phyloP scores from a whole-genome alignment of 2,329 filamentous ascomycete species.

The Sclerotiophoma versabilis region DNA sequence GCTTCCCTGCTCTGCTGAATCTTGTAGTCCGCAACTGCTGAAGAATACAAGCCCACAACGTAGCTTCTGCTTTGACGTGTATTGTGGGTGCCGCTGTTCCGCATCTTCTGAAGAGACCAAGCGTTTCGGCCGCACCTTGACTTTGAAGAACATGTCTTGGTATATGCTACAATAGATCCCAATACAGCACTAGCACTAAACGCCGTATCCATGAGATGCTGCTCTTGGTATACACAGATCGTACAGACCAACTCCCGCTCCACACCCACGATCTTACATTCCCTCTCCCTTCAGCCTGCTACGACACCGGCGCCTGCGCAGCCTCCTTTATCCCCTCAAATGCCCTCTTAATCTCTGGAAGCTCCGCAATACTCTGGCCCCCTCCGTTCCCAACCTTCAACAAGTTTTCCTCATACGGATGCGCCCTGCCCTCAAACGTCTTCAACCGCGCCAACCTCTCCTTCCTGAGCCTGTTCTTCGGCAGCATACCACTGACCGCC shows the following conservation, averaged over 20 bases:
- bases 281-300: neutral
- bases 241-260: constrained; percentile 2
- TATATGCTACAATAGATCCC: constrained; percentile 13
- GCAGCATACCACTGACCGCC: constrained; percentile 95
- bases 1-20: too few species aligned
- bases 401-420: constrained; percentile 92
- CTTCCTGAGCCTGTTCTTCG: constrained; percentile 92
- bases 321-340: constrained; percentile 34
- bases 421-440: constrained; percentile 90
- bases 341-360: constrained; percentile 49
- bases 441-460: constrained; percentile 87
- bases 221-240: constrained; percentile 17
- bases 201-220: constrained; percentile 11
- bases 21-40: too few species aligned
- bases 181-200: constrained; percentile 10
- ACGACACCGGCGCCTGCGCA: constrained; percentile 28
- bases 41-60: neutral
- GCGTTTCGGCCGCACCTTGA: neutral
- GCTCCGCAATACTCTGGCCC: constrained; percentile 42
- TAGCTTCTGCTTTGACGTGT: too few species aligned
- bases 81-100: too few species aligned
- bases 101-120: too few species aligned
- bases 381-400: constrained; percentile 66
- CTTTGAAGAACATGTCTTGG: constrained; percentile 1
- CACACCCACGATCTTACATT: neutral